phyloP scores from a whole-genome alignment of 768 basidiomycete species.

The Crepidotus variabilis region DNA sequence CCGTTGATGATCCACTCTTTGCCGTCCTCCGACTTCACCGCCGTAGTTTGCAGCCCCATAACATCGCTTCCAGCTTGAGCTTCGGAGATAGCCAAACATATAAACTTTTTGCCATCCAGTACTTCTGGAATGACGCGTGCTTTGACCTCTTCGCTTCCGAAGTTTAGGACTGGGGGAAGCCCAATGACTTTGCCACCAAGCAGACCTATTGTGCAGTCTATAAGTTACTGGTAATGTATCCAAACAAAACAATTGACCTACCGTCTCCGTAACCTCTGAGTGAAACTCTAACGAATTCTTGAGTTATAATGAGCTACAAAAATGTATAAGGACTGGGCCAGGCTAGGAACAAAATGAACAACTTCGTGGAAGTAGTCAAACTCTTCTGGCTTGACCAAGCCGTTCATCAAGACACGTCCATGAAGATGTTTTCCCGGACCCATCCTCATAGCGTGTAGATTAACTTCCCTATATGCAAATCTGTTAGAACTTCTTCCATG shows the following conservation, averaged over 20 bases:
- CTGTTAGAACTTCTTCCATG: neutral
- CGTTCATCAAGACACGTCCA: conserved; percentile 78
- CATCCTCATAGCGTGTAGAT: conserved; percentile 88
- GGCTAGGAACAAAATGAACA: neutral
- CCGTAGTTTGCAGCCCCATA: conserved; percentile 71
- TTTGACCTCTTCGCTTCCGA: conserved; percentile 63
- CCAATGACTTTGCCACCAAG: conserved; percentile 82
- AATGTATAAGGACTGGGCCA: neutral
- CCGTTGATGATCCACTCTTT: conserved; percentile 83
- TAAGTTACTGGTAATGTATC: conserved; percentile 1
- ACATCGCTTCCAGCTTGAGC: conserved; percentile 89
- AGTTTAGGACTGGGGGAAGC: conserved; percentile 87
- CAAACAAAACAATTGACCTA: conserved; percentile 14
- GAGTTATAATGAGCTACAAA: conserved; percentile 72
- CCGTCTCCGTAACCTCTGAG: conserved; percentile 86
- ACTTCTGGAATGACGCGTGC: conserved; percentile 63
- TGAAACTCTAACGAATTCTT: conserved; percentile 70
- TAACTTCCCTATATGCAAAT: conserved; percentile 51
- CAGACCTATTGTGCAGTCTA: conserved; percentile 40
- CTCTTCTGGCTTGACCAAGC: conserved; percentile 78
- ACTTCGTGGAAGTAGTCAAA: conserved; percentile 91
- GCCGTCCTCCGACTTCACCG: conserved; percentile 77
- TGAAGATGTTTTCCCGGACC: conserved; percentile 92
- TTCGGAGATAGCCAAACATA: conserved; percentile 85
- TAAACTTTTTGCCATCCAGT: conserved; percentile 74